Evolutionary conservation across 1,139 yeast species (phyloP).

Genomic region (Wickerhamiella infanticola): DNA sequence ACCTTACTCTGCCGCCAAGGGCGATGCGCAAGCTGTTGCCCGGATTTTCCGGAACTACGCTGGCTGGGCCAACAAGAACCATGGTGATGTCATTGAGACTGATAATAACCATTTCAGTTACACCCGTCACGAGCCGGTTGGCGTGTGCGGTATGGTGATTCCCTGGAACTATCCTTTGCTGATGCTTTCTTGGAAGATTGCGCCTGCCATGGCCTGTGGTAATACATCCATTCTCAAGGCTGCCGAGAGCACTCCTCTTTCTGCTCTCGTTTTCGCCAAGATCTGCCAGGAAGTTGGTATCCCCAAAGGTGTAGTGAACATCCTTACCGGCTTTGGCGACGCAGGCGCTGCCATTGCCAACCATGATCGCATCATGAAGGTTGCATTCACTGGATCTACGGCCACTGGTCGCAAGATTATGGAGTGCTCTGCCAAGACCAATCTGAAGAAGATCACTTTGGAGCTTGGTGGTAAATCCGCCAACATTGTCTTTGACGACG

Average conservation of each 20-base stretch:
- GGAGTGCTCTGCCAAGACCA: conserved; percentile 49
- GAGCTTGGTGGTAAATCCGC: conserved; percentile 79
- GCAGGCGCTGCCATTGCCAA: conserved; percentile 61
- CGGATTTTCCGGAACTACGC: conserved; percentile 53
- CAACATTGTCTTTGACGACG: conserved; percentile 55
- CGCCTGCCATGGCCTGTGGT: conserved; percentile 73
- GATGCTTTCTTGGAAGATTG: conserved; percentile 77
- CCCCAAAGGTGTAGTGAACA: conserved; percentile 68
- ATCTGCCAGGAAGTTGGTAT: conserved; percentile 54
- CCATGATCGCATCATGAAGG: conserved; percentile 56
- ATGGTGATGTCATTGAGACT: conserved; percentile 53
- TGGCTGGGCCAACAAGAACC: conserved; percentile 68
- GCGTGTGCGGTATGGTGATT: conserved; percentile 69
- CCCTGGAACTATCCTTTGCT: conserved; percentile 85
- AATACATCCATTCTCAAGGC: conserved; percentile 67
- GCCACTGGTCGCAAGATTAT: conserved; percentile 64
- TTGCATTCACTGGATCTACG: conserved; percentile 80
- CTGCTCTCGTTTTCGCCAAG: conserved; percentile 50
- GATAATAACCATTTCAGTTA: conserved; percentile 47
- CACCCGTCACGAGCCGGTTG: conserved; percentile 49
- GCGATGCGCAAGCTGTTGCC: conserved; percentile 45
- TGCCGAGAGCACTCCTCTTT: conserved; percentile 72
- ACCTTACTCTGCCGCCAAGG: conserved; percentile 39
- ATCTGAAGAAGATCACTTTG: conserved; percentile 58
- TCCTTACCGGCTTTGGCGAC: conserved; percentile 65